Evolutionary conservation across 768 basidiomycete genomes (phyloP), one percentile per base, ranked within the genome.

Genomic region (Trametes elegans): DNA sequence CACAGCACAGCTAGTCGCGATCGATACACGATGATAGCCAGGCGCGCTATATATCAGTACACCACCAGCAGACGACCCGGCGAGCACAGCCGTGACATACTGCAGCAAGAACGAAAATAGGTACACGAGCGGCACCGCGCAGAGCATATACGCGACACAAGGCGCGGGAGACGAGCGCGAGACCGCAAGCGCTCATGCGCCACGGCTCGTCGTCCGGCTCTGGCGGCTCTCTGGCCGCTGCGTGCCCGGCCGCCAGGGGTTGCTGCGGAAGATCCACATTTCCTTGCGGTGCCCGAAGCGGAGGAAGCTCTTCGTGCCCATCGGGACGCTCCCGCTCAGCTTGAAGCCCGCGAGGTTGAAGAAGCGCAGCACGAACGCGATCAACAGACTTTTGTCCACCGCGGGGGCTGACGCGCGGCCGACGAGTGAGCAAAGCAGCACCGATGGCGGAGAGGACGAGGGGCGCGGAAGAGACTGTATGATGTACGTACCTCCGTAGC

Each of bases 311-410:
- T 63, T 53, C 5, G 70, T 63, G 1, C 76, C 82, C 63, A 91
- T 76, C 0, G 83, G 80, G n/a, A 91, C 68, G 19, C 84, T 79
- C 2, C 86, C 84, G 59, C 85, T 81, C 13, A 91, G 77, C 43
- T 78, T 76, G 67, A 79, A 90, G 10, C 83, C 80, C 50, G 82
- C 69, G 19, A 71, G 69, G 59, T 71, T 75, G 58, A 90, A 74
- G 57, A 81, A 79, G 60, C 82, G 81, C 21, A 90, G 71, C 19
- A 86, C 74, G 61, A 85, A 80, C 63, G 84, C 81, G 31, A 82
- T 71, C 63, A 88, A 85, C 18, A 80, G 66, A 35, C 77, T 71
- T 27, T 79, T 78, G 60, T 83, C 78, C 21, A 80, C 69, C 62
- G 76, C 72, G 21, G 72, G 60, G 44, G 66, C 79, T 79, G 14